Evolutionary conservation across 2,329 filamentous ascomycete genomes (phyloP), one percentile per base, ranked within the genome.

Genomic region (Biscogniauxia marginata): DNA sequence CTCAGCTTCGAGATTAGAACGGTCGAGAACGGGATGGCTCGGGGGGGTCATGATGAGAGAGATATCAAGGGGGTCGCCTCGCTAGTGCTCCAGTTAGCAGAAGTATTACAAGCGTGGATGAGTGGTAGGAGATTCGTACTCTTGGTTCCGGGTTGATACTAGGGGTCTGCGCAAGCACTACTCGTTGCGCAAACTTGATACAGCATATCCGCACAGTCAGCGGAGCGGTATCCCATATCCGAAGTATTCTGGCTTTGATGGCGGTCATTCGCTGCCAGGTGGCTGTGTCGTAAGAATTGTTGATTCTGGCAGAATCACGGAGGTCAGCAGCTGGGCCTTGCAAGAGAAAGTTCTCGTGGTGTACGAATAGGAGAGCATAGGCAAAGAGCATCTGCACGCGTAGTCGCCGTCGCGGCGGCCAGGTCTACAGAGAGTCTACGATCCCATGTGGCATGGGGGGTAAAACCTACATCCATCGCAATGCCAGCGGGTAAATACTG

Each of bases 101-200:
- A 30, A 16, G 19, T 13, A 18, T 34, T 18, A 11, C 21, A 51
- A 23, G n/a, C 9, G 16, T 20, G 1, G 19, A 24, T 24, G 13
- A 24, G 48, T 22, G 20, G n/a, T n/a, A 8, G 39, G 46, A 44
- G 16, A 45, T 23, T 49, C 84, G 73, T 83, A 96, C 91, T 78
- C 91, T 86, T 64, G 90, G 89, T 70, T 98, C 93, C 54, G 85
- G 80, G 64, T 90, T 89, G 56, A 88, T 77, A 48, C 91, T 91
- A n/a, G 88, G 86, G 9, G 91, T 97, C 74, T 99, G 93, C 18
- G 92, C 90, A 63, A 97, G 84, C 46, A 99, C 89, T 46, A 98
- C 91, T 61, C 91, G 87, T 76, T 99, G 93, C 39, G 91, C 88
- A 73, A 99, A 99, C 74, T 99, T 99, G 81, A 98, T 88, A 77